Percentiles rank a stretch among this genome's conserved stretches.
Conservation (phyloP, 495 filamentous ascomycete species). For the Amorphotheca resinae region DNA sequence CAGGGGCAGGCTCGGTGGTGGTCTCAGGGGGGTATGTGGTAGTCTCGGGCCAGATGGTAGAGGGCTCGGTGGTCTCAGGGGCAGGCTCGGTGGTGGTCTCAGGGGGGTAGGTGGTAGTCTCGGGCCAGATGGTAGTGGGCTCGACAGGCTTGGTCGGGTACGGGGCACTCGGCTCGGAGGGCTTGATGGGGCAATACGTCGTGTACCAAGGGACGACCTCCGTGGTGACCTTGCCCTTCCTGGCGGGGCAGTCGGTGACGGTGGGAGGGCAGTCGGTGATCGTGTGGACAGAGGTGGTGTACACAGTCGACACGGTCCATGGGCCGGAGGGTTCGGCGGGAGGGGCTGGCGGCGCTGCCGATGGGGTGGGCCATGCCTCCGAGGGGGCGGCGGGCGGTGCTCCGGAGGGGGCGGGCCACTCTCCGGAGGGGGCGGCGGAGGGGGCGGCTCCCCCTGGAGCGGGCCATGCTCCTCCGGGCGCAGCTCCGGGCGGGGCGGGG, state of each 20-base stretch:
- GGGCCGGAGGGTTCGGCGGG: too few species aligned
- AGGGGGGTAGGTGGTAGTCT: background rate
- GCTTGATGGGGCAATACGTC: slow-evolving; percentile 33
- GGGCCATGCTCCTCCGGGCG: too few species aligned
- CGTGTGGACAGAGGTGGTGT: slow-evolving; percentile 43
- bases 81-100: background rate
- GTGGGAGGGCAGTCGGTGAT: slow-evolving; percentile 44
- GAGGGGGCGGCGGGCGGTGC: too few species aligned
- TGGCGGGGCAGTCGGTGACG: slow-evolving; percentile 48
- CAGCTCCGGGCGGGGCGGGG: too few species aligned
- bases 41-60: background rate
- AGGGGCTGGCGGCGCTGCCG: too few species aligned
- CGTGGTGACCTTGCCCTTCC: slow-evolving; percentile 30
- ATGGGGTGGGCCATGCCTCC: too few species aligned
- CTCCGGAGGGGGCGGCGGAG: too few species aligned
- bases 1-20: background rate
- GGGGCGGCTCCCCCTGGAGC: too few species aligned
- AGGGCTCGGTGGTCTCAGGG: background rate
- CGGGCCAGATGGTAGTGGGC: background rate
- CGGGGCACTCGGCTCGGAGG: slow-evolving; percentile 17
- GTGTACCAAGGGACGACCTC: slow-evolving; percentile 28
- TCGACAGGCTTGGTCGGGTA: background rate
- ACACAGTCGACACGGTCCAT: slow-evolving; percentile 45
- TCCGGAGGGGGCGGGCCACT: too few species aligned
- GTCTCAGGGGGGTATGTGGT: background rate